Percentiles rank a stretch among this genome's conserved stretches.
Conservation (phyloP, 2,329 filamentous ascomycete species). For the Verticillium nonalfalfae region DNA sequence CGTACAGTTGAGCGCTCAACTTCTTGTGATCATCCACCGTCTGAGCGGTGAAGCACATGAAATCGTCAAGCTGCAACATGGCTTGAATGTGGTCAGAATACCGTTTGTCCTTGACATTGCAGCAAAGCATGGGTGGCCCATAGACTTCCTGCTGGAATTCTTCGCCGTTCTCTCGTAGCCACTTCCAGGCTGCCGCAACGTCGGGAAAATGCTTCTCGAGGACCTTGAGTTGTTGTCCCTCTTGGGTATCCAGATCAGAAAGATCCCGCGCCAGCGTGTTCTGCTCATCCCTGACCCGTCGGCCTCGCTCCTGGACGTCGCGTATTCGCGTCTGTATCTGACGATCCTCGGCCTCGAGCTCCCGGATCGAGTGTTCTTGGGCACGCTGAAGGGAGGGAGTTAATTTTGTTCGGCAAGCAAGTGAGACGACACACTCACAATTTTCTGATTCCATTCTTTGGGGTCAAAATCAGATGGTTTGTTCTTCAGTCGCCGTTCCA, state of each 20-base stretch:
- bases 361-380: conserved; percentile 49
- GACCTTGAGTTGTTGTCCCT: conserved; percentile 65
- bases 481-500: conserved; percentile 59
- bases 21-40: conserved; percentile 67
- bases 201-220: conserved; percentile 57
- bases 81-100: conserved; percentile 54
- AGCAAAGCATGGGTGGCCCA: conserved; percentile 74
- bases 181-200: conserved; percentile 67
- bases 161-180: conserved; percentile 67
- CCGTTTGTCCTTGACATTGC: conserved; percentile 66
- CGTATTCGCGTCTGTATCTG: conserved; percentile 29
- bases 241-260: conserved; percentile 60
- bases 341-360: conserved; percentile 37
- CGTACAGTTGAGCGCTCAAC: conserved; percentile 60
- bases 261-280: conserved; percentile 40
- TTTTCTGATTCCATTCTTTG: conserved; percentile 63
- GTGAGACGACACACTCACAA: conserved; percentile 43
- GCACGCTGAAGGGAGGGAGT: conserved; percentile 41
- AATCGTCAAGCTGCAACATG: conserved; percentile 43
- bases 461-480: conserved; percentile 62
- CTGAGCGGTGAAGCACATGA: conserved; percentile 70
- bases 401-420: conserved; percentile 6
- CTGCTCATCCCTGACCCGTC: conserved; percentile 29
- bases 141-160: conserved; percentile 71
- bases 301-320: conserved; percentile 35